Evolutionary conservation across 768 basidiomycete species (phyloP), one percentile per base, ranked within the genome.

Genomic region (Tricholomella constricta): DNA sequence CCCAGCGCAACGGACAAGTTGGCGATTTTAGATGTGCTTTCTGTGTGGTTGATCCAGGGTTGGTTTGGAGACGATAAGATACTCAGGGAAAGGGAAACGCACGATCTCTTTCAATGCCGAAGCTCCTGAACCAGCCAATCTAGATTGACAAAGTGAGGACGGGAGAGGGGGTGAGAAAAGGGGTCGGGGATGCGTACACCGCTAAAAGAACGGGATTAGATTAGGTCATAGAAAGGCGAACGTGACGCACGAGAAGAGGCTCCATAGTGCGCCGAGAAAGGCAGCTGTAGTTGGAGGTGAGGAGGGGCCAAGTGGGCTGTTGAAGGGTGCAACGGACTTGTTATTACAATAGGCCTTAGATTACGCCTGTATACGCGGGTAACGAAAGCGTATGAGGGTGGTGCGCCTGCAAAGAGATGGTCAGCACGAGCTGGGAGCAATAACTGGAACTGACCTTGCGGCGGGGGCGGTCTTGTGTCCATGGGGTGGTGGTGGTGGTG

Each of bases 111-210:
- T 80, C 83, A 17, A 78, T 65, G 4, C 66, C 64, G 45, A 80
- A 78, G 55, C 77, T 78, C 57, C 78, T 76, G 67, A 87, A 88
- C 57, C 78, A 79, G n/a, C 79, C 74, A 58, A 89, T 78, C 88
- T 88, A 59, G 4, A 50, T 19, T 11, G 26, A 19, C 38, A 23
- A 4, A 37, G 45, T 46, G 5, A 44, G 12, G 11, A 19, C n/a
- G 19, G 37, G 40, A 23, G 2, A 22, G 14, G n/a, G 6, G 9
- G 35, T 12, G 36, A n/a, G 5, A n/a, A 19, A 38, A 6, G 12
- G n/a, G 10, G 35, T 36, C 15, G 12, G 44, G 14, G 11, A 22
- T 32, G 9, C 74, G 48, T 67, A 76, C 73, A 34, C 62, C 66
- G 45, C 74, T 75, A 58, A 15, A 62, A 36, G 42, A 51, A 31